Evolutionary conservation across 2,329 filamentous ascomycete species (phyloP), one percentile per base, ranked within the genome.

Genomic region (Ustulina deusta): DNA sequence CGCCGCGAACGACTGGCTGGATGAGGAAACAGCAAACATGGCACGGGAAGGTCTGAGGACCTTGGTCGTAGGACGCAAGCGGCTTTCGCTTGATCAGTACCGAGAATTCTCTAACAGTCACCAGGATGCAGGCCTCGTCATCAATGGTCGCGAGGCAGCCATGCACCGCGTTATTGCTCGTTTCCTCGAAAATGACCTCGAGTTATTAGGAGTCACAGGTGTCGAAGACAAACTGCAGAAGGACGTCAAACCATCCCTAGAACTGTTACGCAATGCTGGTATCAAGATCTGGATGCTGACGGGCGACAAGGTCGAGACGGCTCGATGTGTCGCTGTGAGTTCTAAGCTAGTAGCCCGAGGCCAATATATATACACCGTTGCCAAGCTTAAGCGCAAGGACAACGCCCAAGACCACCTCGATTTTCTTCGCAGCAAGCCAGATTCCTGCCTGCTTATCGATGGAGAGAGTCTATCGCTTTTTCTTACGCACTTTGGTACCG

Each of bases 221-320:
- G 96, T 99, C 0, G 97, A 99, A 80, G 96, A 99, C 81, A 97
- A 97, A 78, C 87, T 99, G 13, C 96, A 99, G 78, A 91, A 90
- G 70, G 94, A 98, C 76, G 96, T 99, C 76, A 99, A 98, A 79
- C 92, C 95, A 1, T 97, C 94, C 0, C 85, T 99, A 6, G 97
- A 99, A 79, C 88, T 99, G 5, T 87, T 99, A 60, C 93, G 96
- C 72, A 99, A 99, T 75, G 96, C 96, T 0, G 96, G 96, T 29
- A 96, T 99, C 81, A 98, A 98, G 80, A 98, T 99, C 58, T 99
- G 96, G 96, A 99, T 99, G 96, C 85, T 99, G 78, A 99, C 96
- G 0, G 96, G 96, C 54, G 96, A 99, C 84, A 99, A 99, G 81
- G 93, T 99, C 2, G 96, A 99, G 81, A 99, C 96, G 15, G 96